phyloP scores from a whole-genome alignment of 805 yeast genomes.

The Cyberlindnera meyerae region DNA sequence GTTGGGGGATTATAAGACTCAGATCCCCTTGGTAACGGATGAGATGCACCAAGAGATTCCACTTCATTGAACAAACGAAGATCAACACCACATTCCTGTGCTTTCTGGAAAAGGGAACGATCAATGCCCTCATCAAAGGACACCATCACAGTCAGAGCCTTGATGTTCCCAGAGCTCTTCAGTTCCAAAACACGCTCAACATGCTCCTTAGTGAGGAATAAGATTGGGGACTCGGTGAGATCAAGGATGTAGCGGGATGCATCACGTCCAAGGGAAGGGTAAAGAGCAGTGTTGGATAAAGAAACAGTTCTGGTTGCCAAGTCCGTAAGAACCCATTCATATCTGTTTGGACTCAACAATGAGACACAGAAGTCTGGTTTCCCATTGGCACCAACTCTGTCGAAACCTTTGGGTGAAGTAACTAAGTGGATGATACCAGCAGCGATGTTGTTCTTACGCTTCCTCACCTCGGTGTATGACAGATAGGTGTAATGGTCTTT shows the following conservation, averaged over 20 bases:
- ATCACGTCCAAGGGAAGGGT: conserved; percentile 51
- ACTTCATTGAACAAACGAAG: conserved; percentile 36
- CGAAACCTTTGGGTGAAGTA: conserved; percentile 16
- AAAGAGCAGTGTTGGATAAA: conserved; percentile 44
- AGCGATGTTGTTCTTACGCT: conserved; percentile 31
- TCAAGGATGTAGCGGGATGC: conserved; percentile 58
- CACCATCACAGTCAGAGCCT: conserved; percentile 38
- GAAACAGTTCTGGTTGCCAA: conserved; percentile 56
- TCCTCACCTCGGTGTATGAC: conserved; percentile 29
- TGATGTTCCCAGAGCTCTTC: conserved; percentile 23
- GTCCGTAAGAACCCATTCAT: conserved; percentile 65
- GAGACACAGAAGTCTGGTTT: conserved; percentile 44
- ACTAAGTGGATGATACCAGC: conserved; percentile 34
- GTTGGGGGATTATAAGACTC: conserved; percentile 33
- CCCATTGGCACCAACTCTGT: conserved; percentile 2
- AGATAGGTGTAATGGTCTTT: conserved; percentile 23
- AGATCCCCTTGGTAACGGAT: conserved; percentile 2
- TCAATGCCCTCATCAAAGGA: conserved; percentile 46
- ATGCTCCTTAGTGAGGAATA: conserved; percentile 44
- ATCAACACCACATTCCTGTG: conserved; percentile 20
- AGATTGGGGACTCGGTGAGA: conserved; percentile 59
- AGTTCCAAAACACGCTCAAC: conserved; percentile 35
- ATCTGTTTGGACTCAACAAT: conserved; percentile 47
- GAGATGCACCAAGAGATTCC: conserved; percentile 13
- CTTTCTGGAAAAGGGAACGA: conserved; percentile 28